phyloP scores from a whole-genome alignment of 345 rosid species.

The Aurinia saxatilis region DNA sequence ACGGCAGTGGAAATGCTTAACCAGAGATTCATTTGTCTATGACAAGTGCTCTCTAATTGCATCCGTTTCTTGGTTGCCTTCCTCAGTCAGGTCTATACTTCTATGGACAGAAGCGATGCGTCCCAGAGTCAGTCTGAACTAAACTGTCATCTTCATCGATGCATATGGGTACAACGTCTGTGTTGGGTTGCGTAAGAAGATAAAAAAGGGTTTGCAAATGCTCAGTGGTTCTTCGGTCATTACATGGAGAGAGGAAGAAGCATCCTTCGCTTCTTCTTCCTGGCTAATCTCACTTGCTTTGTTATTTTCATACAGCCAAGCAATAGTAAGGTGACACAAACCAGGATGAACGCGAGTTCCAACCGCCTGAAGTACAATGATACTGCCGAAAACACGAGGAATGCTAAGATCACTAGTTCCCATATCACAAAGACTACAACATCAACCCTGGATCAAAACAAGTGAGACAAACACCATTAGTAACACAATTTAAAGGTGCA shows the following conservation, averaged over 20 bases:
- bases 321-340: conserved; percentile 60
- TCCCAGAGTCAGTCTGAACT: not conserved
- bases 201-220: conserved; percentile 2
- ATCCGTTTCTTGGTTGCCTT: not conserved
- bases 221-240: not conserved
- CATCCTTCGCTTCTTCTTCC: conserved; percentile 95
- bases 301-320: conserved; percentile 79
- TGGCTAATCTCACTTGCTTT: conserved; percentile 72
- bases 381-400: conserved; percentile 90
- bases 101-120: not conserved
- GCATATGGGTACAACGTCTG: not conserved
- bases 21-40: not conserved
- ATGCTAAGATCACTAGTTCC: conserved; percentile 85
- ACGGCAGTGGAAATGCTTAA: not conserved
- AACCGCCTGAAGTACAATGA: conserved; percentile 74
- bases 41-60: not conserved
- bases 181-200: conserved; percentile 4
- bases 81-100: conserved; percentile 2
- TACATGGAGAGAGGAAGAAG: conserved; percentile 96
- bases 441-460: conserved; percentile 72
- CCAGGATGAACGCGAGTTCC: conserved; percentile 63
- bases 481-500: not conserved
- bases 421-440: conserved; percentile 81
- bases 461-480: not conserved
- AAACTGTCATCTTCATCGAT: not conserved